Conservation (phyloP, 2,329 filamentous ascomycete species). For the Exophiala sp. region DNA sequence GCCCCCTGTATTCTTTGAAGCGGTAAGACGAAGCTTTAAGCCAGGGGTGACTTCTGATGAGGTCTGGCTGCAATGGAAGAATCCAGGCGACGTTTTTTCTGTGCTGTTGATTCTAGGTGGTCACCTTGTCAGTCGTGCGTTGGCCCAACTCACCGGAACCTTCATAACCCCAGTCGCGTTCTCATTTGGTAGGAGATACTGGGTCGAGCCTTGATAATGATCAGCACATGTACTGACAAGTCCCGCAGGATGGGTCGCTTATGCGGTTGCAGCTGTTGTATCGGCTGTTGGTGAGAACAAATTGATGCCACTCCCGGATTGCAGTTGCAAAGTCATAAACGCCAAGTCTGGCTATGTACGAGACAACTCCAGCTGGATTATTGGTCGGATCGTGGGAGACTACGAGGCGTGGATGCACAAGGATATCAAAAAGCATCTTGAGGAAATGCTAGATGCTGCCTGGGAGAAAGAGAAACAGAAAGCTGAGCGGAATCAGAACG, state of each 20-base stretch:
- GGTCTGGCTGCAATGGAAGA: slow-evolving; percentile 1
- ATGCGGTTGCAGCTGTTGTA: slow-evolving; percentile 33
- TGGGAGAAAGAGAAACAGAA: slow-evolving; percentile 11
- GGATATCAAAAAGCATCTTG: not conserved
- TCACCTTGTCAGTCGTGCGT: slow-evolving; percentile 35
- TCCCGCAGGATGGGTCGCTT: slow-evolving; percentile 35
- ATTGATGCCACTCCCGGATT: slow-evolving; percentile 36
- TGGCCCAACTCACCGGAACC: slow-evolving; percentile 31
- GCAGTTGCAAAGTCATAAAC: slow-evolving; percentile 36
- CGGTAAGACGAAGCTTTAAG: not conserved
- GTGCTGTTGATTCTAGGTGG: slow-evolving; percentile 38
- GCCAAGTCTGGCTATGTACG: slow-evolving; percentile 34
- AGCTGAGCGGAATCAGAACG: slow-evolving; percentile 6
- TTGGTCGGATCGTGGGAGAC: slow-evolving; percentile 44
- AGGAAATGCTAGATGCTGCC: slow-evolving; percentile 3
- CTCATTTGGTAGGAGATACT: slow-evolving; percentile 31
- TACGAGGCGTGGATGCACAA: slow-evolving; percentile 31
- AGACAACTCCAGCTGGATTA: slow-evolving; percentile 42
- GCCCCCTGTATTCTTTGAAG: not conserved
- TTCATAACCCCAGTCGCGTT: slow-evolving; percentile 35
- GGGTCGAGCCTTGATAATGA: not conserved
- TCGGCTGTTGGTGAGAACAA: slow-evolving; percentile 33
- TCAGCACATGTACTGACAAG: not conserved
- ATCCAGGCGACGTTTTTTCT: slow-evolving; percentile 19
- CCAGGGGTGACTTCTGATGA: not conserved